phyloP scores from a whole-genome alignment of 345 rosid species.

The Corymbia maculata region DNA sequence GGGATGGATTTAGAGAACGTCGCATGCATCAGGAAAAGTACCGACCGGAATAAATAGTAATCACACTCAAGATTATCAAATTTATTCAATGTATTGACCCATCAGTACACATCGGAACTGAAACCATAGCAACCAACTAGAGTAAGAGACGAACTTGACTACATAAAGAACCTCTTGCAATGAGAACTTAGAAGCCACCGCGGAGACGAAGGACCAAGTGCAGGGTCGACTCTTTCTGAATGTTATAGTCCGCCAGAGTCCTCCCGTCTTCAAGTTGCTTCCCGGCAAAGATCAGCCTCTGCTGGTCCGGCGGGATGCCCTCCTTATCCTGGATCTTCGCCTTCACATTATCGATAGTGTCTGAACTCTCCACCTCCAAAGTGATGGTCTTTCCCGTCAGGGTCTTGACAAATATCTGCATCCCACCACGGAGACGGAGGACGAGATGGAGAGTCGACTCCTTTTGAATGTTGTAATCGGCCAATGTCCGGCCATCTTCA shows the following conservation, averaged over 20 bases:
- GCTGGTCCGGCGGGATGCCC: neutral
- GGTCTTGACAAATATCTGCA: neutral
- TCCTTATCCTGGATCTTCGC: neutral
- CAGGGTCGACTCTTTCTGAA: neutral
- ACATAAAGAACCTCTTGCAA: too few species aligned
- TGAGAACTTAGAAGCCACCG: conserved; percentile 23
- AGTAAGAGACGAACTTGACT: neutral
- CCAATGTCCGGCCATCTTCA: neutral
- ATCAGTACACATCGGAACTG: neutral
- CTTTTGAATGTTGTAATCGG: conserved; percentile 2
- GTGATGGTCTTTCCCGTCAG: neutral
- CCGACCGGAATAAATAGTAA: neutral
- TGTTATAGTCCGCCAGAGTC: conserved; percentile 2
- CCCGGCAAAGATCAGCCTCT: conserved; percentile 1
- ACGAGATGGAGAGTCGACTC: conserved; percentile 6
- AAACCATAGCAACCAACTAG: neutral
- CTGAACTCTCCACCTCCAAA: neutral
- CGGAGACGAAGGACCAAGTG: conserved; percentile 23
- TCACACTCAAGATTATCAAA: neutral
- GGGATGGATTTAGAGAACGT: neutral
- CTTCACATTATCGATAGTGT: neutral
- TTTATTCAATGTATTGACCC: neutral
- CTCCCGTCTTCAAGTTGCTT: conserved; percentile 1
- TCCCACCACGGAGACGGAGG: neutral
- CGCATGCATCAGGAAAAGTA: neutral